Evolutionary conservation across 2,329 filamentous ascomycete genomes (phyloP).

Genomic region (Macrophomina tecta): DNA sequence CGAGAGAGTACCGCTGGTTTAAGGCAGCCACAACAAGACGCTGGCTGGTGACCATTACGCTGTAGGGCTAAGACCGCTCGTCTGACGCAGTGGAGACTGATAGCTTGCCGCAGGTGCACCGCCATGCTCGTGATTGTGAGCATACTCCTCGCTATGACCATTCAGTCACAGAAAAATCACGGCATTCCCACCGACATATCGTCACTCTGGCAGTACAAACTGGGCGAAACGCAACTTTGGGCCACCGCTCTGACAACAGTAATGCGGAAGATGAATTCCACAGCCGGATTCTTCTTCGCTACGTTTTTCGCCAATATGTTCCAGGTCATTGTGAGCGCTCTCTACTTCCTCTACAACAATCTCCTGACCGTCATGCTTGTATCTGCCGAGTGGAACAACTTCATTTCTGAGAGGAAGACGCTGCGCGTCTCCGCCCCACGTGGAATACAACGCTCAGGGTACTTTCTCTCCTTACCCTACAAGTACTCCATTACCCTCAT

Average conservation of each 20-base stretch:
- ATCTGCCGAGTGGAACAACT: constrained; percentile 55
- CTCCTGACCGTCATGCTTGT: constrained; percentile 56
- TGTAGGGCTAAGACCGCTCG: too few relatives aligned
- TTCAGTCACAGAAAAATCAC: too few relatives aligned
- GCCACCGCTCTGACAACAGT: background rate
- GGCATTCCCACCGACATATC: too few relatives aligned
- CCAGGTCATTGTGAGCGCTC: constrained; percentile 47
- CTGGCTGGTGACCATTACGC: too few relatives aligned
- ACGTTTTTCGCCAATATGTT: constrained; percentile 6
- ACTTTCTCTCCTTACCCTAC: constrained; percentile 50
- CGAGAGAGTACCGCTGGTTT: background rate
- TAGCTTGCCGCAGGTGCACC: too few relatives aligned
- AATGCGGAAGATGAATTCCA: background rate
- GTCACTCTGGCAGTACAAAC: background rate
- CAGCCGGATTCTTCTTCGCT: background rate
- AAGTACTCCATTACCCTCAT: constrained; percentile 46
- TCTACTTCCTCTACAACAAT: constrained; percentile 55
- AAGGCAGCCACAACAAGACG: background rate
- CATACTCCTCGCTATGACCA: too few relatives aligned
- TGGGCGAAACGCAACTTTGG: background rate
- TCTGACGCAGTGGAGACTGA: too few relatives aligned
- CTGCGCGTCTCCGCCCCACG: constrained; percentile 47
- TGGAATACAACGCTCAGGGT: constrained; percentile 46
- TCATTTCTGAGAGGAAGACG: constrained; percentile 39
- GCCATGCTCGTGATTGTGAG: too few relatives aligned